Conservation (phyloP, 1,284 basidiomycete genomes). For the Golubevia pallescens region DNA sequence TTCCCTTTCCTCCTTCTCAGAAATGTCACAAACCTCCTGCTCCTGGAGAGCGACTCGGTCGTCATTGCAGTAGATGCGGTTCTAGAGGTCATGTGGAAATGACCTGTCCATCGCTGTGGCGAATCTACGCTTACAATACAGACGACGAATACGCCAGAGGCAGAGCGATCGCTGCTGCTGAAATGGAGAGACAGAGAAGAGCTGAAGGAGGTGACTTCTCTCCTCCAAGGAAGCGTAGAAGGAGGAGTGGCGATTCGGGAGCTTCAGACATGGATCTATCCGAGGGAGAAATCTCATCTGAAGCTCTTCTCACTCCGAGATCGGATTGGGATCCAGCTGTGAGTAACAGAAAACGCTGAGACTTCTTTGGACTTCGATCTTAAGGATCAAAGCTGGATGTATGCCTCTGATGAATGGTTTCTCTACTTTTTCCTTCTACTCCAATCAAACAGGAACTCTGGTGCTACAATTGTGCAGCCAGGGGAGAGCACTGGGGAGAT, state of each 20-base stretch:
- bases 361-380: neutral
- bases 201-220: too few relatives aligned
- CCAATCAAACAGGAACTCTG: constrained; percentile 33
- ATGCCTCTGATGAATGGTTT: constrained; percentile 3
- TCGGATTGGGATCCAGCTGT: constrained; percentile 23
- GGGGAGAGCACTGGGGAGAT: constrained; percentile 59
- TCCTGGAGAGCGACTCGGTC: neutral
- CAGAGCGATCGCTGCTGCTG: too few relatives aligned
- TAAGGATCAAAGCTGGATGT: too few relatives aligned
- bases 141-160: constrained; percentile 13
- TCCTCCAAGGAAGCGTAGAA: too few relatives aligned
- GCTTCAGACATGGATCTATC: too few relatives aligned
- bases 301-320: constrained; percentile 11
- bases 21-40: constrained; percentile 28
- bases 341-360: neutral
- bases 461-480: constrained; percentile 58
- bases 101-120: constrained; percentile 53
- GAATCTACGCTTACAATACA: constrained; percentile 47
- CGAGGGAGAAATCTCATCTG: too few relatives aligned
- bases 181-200: too few relatives aligned
- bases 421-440: constrained; percentile 13
- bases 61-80: constrained; percentile 52
- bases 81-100: constrained; percentile 35
- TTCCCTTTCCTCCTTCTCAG: constrained; percentile 4
- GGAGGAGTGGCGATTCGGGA: too few relatives aligned